A percentile compares a stretch with the other conserved stretches of the same genome.
Evolutionary conservation across 2,329 filamentous ascomycete genomes (phyloP).

Genomic region (Cryphonectria carpinicola): DNA sequence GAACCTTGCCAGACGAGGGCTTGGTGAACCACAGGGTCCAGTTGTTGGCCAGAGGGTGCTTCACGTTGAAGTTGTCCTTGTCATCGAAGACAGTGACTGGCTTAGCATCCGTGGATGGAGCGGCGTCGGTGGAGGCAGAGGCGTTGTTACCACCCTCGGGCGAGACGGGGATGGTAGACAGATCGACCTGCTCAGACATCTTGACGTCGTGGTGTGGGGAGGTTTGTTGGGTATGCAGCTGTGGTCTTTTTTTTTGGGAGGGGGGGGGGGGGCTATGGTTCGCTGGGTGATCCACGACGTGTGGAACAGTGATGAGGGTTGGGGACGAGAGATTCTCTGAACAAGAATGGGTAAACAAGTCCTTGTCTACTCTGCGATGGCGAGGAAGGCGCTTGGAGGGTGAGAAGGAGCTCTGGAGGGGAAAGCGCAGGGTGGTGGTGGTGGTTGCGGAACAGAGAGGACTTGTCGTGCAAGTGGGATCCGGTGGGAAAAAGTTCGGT

Average conservation of each 20-base stretch:
- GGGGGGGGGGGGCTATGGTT: too few species aligned
- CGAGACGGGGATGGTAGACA: constrained; percentile 70
- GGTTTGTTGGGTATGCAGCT: constrained; percentile 9
- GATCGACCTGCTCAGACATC: constrained; percentile 64
- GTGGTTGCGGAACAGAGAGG: constrained; percentile 14
- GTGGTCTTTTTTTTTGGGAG: background rate
- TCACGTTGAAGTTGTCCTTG: constrained; percentile 99
- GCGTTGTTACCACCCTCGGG: constrained; percentile 63
- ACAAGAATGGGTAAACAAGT: background rate
- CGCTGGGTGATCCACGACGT: background rate
- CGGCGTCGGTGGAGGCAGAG: constrained; percentile 49
- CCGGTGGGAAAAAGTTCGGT: constrained; percentile 25
- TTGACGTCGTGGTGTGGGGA: constrained; percentile 26
- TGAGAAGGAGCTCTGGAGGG: background rate
- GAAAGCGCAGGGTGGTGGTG: constrained; percentile 3
- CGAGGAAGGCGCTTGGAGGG: background rate
- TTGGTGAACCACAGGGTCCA: constrained; percentile 99
- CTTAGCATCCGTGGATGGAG: constrained; percentile 57
- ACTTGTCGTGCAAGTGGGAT: constrained; percentile 22
- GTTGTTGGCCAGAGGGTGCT: constrained; percentile 95
- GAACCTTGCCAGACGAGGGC: constrained; percentile 91
- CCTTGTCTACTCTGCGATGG: background rate
- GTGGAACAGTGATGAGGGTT: background rate
- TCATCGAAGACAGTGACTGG: constrained; percentile 96
- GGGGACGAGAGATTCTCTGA: background rate